Base-by-base conservation (phyloP, 1,284 basidiomycete genomes). In the Hortiboletus rubellus region DNA sequence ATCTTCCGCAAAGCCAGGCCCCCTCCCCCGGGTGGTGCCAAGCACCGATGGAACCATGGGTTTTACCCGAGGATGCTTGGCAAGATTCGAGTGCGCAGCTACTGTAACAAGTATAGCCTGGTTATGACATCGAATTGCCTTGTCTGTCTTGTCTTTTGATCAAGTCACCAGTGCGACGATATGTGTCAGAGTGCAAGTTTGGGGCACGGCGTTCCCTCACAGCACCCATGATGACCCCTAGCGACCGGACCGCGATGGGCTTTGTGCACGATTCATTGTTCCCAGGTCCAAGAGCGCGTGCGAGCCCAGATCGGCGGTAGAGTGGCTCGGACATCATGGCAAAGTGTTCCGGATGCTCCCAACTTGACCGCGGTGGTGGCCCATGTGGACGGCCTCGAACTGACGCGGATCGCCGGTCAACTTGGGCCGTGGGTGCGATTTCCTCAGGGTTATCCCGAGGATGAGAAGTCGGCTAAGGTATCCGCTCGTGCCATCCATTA, bases 401-500 rank as follows among this genome's bases (percentile, higher is more conserved):
- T 27, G 27, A 27, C 31, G 27, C 36, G 33, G 41, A 51, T 31
- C 38, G 22, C 43, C 44, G 33, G 5, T 40, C 37, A n/a, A 46
- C 22, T 22, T 22, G 22, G 3, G 37, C 8, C 41, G 18, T 48
- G 46, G 46, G 46, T 52, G 15, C 22, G 33, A 47, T 50, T 44
- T 43, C 33, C 17, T 43, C 46, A 40, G 18, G 52, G 42, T 50
- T 33, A 46, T 30, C 47, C 37, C 33, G 34, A 54, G 43, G 50
- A 48, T 41, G 54, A 31, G 30, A 58, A 53, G 41, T 45, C 30
- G 36, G 24, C 18, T 41, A 46, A 38, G 54, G 51, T 55, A 60
- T 63, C 40, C 40, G 27, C 22, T 47, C 46, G 33, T 18, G 27
- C 44, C 43, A 48, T 63, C 48, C 53, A 55, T 60, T 55, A 57